Conservation (phyloP, 2,329 filamentous ascomycete genomes). For the Ophiocordyceps camponoti-leonardi region DNA sequence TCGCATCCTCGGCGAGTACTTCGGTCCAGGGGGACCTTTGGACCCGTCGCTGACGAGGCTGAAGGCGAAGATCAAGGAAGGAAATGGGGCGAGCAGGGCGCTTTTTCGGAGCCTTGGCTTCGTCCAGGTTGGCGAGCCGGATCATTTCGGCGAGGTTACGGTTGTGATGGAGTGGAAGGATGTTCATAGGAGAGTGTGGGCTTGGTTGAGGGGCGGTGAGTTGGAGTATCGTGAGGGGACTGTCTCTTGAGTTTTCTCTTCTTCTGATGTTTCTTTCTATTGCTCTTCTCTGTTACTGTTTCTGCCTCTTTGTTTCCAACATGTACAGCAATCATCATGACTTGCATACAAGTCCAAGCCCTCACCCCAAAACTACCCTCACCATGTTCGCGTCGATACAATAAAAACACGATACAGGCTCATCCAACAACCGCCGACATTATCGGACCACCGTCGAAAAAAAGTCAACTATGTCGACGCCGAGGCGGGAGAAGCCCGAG, state of each 20-base stretch:
- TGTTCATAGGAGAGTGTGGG: slow-evolving; percentile 4
- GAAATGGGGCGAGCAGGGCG: slow-evolving; percentile 32
- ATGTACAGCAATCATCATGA: no score
- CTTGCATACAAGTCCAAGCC: no score
- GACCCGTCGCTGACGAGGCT: slow-evolving; percentile 12
- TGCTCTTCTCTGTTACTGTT: neutral
- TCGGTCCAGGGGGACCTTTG: neutral
- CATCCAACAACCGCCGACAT: no score
- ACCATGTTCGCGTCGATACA: no score
- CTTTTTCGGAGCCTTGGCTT: slow-evolving; percentile 37
- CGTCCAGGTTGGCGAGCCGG: slow-evolving; percentile 28
- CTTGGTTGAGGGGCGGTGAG: neutral
- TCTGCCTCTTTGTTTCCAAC: neutral
- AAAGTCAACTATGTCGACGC: no score
- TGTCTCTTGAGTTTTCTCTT: neutral
- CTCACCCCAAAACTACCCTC: no score
- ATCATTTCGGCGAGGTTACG: slow-evolving; percentile 44
- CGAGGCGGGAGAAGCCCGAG: no score
- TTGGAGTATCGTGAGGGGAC: neutral
- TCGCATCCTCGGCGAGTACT: slow-evolving; percentile 33
- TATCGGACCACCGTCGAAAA: no score
- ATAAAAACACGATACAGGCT: no score
- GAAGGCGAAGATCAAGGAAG: slow-evolving; percentile 41
- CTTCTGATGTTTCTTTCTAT: neutral
- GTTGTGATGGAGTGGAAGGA: slow-evolving; percentile 23